Base-by-base conservation (phyloP, 2,329 filamentous ascomycete genomes). In the Leptographium lundbergii region DNA sequence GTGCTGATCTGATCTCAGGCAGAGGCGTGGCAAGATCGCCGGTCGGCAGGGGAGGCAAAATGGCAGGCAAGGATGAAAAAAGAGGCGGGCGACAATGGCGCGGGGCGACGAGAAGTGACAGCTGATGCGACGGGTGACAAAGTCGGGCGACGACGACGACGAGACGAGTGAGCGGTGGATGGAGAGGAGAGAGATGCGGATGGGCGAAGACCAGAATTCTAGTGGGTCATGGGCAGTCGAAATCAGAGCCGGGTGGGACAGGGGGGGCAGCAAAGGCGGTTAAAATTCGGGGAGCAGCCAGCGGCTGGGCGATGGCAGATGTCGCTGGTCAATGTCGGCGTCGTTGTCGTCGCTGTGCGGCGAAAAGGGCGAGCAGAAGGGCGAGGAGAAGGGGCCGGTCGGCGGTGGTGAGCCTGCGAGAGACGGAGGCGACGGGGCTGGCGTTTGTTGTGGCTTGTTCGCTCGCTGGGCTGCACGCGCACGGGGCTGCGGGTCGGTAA, bases 401-500 rank as follows among this genome's bases (percentile, higher is more conserved):
- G 17, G 39, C 6, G 39, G 19, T n/a, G 42, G 42, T 45, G 42
- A 45, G 42, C 17, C 6, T 19, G 13, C 48, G 48, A 29, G 48
- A 34, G 32, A 34, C 32, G 32, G 32, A 34, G 32, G 32, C 10
- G 29, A 24, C 52, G n/a, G 52, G 54, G 54, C 54, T 56, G 54
- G 2, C 24, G 54, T 56, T 24, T 29, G 54, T 45, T 47, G 54
- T 48, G 54, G 54, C 39, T 56, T 34, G 36, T 27, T 29, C 32
- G 22, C n/a, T n/a, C 24, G 53, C 53, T 24, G 34, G 53, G 53
- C 34, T 47, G 54, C 54, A 47, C 55, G 55, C 55, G 55, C 55
- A 57, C 55, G 55, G 55, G 45, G 29, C 45, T 50, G 42, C 29
- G 27, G 55, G 55, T 57, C 45, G 50, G 42, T 57, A 57, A 42